A percentile compares a stretch with the other conserved stretches of the same genome.
phyloP scores from a whole-genome alignment of 805 yeast species.

The Ogataea neopini region DNA sequence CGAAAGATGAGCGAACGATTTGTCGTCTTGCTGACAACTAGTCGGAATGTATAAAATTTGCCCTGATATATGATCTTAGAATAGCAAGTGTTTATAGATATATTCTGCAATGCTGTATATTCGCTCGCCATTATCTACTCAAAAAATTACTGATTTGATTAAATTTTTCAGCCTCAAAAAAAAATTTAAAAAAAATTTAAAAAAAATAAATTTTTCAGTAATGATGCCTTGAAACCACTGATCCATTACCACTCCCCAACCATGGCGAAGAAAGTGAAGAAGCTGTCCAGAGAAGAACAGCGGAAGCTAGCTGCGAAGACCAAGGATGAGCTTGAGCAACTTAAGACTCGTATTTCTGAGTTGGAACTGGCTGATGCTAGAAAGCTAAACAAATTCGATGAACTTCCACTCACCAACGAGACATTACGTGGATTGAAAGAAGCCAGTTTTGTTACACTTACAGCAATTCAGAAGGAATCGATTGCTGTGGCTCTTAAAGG shows the following conservation, averaged over 20 bases:
- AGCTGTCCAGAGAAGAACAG: slow-evolving; percentile 33
- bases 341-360: slow-evolving; percentile 54
- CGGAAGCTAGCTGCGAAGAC: slow-evolving; percentile 30
- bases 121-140: not conserved
- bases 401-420: slow-evolving; percentile 69
- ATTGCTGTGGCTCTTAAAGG: slow-evolving; percentile 78
- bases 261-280: slow-evolving; percentile 34
- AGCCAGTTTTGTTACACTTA: slow-evolving; percentile 75
- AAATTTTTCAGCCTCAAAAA: slow-evolving; percentile 5
- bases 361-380: slow-evolving; percentile 46
- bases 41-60: too few relatives aligned
- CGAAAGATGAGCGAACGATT: too few relatives aligned
- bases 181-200: slow-evolving; percentile 5
- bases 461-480: slow-evolving; percentile 82
- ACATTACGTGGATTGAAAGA: slow-evolving; percentile 74
- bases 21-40: too few relatives aligned
- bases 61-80: too few relatives aligned
- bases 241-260: not conserved
- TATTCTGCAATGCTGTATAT: too few relatives aligned
- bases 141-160: not conserved
- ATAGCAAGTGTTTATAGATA: too few relatives aligned
- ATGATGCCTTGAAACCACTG: not conserved
- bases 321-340: slow-evolving; percentile 38
- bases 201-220: not conserved
- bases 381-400: slow-evolving; percentile 56